phyloP scores from a whole-genome alignment of 2,329 filamentous ascomycete species.

The Scedosporium minutisporum region DNA sequence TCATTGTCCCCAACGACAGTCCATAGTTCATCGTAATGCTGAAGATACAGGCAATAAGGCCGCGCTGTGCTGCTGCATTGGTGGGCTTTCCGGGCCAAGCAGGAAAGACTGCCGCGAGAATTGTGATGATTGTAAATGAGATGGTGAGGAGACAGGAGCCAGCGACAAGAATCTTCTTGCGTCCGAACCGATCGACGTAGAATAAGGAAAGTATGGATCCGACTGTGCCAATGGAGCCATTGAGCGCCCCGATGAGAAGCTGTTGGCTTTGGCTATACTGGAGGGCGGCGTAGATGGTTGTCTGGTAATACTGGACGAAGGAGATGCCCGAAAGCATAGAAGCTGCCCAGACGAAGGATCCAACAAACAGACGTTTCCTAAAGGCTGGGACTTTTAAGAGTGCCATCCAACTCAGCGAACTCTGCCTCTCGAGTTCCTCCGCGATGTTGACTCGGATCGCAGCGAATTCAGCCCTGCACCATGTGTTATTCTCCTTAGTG shows the following conservation, averaged over 20 bases:
- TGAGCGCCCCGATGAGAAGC: constrained; percentile 28
- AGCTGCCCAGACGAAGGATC: constrained; percentile 29
- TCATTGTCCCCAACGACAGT: too few species aligned
- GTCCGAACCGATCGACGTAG: constrained; percentile 26
- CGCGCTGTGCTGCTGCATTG: constrained; percentile 26
- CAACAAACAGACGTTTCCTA: constrained; percentile 26
- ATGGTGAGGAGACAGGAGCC: constrained; percentile 25
- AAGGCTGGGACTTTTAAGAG: constrained; percentile 23
- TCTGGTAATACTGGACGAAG: constrained; percentile 33
- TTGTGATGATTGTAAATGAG: constrained; percentile 28
- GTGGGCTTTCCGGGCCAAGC: constrained; percentile 24
- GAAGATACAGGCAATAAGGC: constrained; percentile 30
- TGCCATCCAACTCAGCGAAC: constrained; percentile 21
- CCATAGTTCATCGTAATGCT: constrained; percentile 28
- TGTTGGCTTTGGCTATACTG: constrained; percentile 25
- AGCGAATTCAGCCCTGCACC: constrained; percentile 24
- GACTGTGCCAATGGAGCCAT: constrained; percentile 26
- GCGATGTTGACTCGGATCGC: constrained; percentile 25
- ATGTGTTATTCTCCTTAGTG: constrained; percentile 36
- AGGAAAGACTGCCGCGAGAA: constrained; percentile 26
- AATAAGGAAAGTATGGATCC: constrained; percentile 26
- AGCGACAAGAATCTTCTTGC: constrained; percentile 25
- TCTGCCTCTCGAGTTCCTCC: constrained; percentile 20
- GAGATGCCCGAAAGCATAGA: constrained; percentile 31
- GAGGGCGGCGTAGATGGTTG: constrained; percentile 29